Conservation (phyloP, 345 rosid species). For the Anastatica hierochuntica region DNA sequence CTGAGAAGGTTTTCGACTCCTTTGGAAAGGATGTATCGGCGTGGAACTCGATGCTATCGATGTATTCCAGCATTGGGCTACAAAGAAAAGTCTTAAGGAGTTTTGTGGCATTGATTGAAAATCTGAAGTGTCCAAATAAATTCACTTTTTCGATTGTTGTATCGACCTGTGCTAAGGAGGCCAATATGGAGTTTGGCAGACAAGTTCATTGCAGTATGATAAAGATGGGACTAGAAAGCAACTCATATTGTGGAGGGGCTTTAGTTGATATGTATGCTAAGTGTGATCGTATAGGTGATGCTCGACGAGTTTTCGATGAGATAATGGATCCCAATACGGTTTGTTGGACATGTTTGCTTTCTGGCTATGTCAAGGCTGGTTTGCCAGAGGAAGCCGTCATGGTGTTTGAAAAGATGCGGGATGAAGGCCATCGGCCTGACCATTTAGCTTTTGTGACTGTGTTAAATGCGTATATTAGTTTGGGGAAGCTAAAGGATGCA, state of each 20-base stretch:
- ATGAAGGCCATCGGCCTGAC: constrained; percentile 51
- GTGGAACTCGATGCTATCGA: constrained; percentile 73
- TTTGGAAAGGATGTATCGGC: constrained; percentile 49
- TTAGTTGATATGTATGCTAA: constrained; percentile 81
- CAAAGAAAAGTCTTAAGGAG: constrained; percentile 31
- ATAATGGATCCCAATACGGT: constrained; percentile 49
- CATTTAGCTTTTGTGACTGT: constrained; percentile 59
- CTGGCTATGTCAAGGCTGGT: constrained; percentile 64
- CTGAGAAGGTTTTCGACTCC: constrained; percentile 46
- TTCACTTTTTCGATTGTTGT: constrained; percentile 63
- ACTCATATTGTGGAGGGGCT: constrained; percentile 60
- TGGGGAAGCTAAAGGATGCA: constrained; percentile 70
- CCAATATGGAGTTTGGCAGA: constrained; percentile 41
- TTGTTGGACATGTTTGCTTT: constrained; percentile 80
- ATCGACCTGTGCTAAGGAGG: constrained; percentile 56
- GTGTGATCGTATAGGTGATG: constrained; percentile 43
- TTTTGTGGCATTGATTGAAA: constrained; percentile 31
- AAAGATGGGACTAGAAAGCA: constrained; percentile 48
- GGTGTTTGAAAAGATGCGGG: constrained; percentile 50
- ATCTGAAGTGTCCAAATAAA: constrained; percentile 50
- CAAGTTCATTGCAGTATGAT: constrained; percentile 48
- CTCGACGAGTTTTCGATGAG: constrained; percentile 52
- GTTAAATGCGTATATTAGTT: constrained; percentile 43
- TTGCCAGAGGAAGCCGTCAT: constrained; percentile 56
- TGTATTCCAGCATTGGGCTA: constrained; percentile 48